Evolutionary conservation across 805 yeast genomes (phyloP).

Genomic region (Vanderwaltozyma tropicalis): DNA sequence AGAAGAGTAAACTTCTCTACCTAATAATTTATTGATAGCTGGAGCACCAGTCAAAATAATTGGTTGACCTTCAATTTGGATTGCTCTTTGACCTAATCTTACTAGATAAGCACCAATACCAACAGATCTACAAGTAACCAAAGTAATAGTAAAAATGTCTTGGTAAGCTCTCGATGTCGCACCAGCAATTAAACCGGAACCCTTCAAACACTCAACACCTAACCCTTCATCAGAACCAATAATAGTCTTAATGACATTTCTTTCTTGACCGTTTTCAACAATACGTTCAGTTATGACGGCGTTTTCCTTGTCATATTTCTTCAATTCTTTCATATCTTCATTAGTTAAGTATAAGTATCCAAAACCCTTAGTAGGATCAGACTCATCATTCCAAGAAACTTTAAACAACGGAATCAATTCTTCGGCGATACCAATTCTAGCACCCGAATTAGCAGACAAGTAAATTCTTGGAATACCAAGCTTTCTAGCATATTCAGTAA

Average conservation of each 20-base stretch:
- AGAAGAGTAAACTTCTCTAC: conserved; percentile 94
- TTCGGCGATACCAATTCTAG: conserved; percentile 96
- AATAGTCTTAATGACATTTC: conserved; percentile 72
- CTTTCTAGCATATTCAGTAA: conserved; percentile 82
- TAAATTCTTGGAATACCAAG: conserved; percentile 92
- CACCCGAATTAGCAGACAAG: conserved; percentile 97
- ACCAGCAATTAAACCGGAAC: conserved; percentile 98
- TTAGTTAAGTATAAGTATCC: conserved; percentile 72
- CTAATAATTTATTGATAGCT: conserved; percentile 91
- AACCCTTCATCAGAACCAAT: conserved; percentile 93
- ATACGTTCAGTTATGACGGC: conserved; percentile 64
- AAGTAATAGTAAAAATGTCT: conserved; percentile 94
- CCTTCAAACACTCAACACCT: conserved; percentile 97
- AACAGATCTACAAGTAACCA: conserved; percentile 98
- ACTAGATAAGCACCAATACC: conserved; percentile 99
- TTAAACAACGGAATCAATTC: conserved; percentile 82
- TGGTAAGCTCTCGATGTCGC: conserved; percentile 96
- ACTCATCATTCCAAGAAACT: conserved; percentile 84
- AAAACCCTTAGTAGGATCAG: conserved; percentile 77
- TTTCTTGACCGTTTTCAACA: conserved; percentile 77
- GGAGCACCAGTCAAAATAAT: conserved; percentile 98
- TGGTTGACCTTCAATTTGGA: conserved; percentile 98
- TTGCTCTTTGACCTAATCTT: conserved; percentile 96
- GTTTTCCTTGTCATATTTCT: conserved; percentile 48
- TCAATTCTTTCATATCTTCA: conserved; percentile 49